phyloP scores from a whole-genome alignment of 2,329 filamentous ascomycete species.

The Pseudogymnoascus sp. region DNA sequence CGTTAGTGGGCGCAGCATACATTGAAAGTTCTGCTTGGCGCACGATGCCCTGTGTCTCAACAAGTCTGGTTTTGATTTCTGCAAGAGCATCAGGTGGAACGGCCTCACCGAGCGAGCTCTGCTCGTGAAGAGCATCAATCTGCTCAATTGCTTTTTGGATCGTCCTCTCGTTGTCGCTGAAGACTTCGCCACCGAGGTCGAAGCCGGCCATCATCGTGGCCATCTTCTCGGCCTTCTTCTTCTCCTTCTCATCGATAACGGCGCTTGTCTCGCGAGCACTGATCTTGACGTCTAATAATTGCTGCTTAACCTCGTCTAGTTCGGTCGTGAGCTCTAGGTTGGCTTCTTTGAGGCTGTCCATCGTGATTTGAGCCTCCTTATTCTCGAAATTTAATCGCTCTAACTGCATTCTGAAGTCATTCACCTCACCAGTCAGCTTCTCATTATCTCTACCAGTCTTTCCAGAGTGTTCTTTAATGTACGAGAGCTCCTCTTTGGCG shows the following conservation, averaged over 20 bases:
- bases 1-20: constrained; percentile 54
- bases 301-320: constrained; percentile 91
- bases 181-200: constrained; percentile 83
- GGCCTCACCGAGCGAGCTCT: constrained; percentile 67
- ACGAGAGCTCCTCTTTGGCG: constrained; percentile 75
- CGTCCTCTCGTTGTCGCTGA: constrained; percentile 83
- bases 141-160: constrained; percentile 79
- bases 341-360: constrained; percentile 94
- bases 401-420: constrained; percentile 92
- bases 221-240: constrained; percentile 98
- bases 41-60: constrained; percentile 87
- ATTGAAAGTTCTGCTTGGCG: constrained; percentile 84
- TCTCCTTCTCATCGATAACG: constrained; percentile 91
- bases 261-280: constrained; percentile 88
- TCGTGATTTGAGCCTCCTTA: constrained; percentile 94
- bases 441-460: constrained; percentile 87
- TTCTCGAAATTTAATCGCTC: constrained; percentile 93
- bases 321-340: constrained; percentile 88
- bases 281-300: constrained; percentile 93
- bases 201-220: constrained; percentile 99
- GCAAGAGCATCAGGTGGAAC: constrained; percentile 76
- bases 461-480: constrained; percentile 77
- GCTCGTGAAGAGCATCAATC: constrained; percentile 69
- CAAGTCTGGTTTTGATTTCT: constrained; percentile 65
- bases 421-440: constrained; percentile 72